Evolutionary conservation across 202 grass and related monocot genomes (phyloP), one percentile per base, ranked within the genome.

Genomic region (Setaria italica): DNA sequence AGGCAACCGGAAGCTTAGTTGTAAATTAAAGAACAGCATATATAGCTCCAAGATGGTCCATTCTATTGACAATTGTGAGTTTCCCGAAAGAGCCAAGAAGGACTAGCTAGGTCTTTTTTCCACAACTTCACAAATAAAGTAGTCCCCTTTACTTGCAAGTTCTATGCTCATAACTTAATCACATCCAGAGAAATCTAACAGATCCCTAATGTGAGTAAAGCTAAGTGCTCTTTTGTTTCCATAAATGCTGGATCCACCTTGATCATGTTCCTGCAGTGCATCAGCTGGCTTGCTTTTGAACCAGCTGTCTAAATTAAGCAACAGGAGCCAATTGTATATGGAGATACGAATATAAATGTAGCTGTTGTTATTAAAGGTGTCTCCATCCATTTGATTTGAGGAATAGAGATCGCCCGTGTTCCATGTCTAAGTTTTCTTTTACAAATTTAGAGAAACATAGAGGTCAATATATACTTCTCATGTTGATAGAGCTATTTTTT

Each of bases 181-280:
- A 73, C 32, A 14, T 67, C 16, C 29, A 74, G 58, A 74, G 77
- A 55, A 80, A 72, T 19, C 19, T 46, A 43, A 48, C 7, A 33
- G 37, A 57, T 20, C 70, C 32, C 19, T 41, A 82, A 67, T 69
- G 5, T 49, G 11, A 37, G 39, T 74, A 83, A 78, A 67, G 49
- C 30, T 51, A 45, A 72, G 59, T 73, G 62, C 42, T 53, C 74
- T 46, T 83, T 78, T 51, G 29, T 87, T 90, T 90, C 59, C 80
- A 62, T 50, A 86, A 90, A 87, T 53, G 50, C 19, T 67, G 79
- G 67, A 72, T 19, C 64, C 78, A 89, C 33, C 68, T 68, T 80
- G 76, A 67, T 69, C 69, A 71, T 32, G 63, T 81, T 77, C 77
- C 58, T 10, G 37, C 78, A 54, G 45, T 69, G 15, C 37, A 47